These are phyloP conservation scores for Penicillium sclerotiorum DNA, from an alignment of 2,329 filamentous ascomycete genomes.

Conservation along the genomic window DNA sequence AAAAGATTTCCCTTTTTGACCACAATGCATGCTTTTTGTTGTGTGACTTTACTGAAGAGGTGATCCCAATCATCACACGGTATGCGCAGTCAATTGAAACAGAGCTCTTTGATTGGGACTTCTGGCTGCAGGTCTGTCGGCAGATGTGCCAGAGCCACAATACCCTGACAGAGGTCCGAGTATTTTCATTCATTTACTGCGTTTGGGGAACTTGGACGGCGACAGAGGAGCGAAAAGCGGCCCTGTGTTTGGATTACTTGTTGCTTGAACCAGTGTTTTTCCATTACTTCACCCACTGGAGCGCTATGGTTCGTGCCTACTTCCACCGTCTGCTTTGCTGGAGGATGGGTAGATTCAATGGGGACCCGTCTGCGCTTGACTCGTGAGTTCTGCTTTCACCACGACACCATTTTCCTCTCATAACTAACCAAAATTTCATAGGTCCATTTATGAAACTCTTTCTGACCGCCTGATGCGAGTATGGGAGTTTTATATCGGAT, in stretches of 20 bases:
- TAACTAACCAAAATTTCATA: too few species aligned
- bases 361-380: slow-evolving; percentile 66
- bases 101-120: slow-evolving; percentile 62
- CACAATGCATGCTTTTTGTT: slow-evolving; percentile 83
- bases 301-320: slow-evolving; percentile 90
- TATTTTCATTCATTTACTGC: slow-evolving; percentile 78
- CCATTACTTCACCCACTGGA: slow-evolving; percentile 89
- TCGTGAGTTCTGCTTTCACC: slow-evolving; percentile 64
- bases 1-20: slow-evolving; percentile 77
- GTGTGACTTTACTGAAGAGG: slow-evolving; percentile 89
- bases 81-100: slow-evolving; percentile 56
- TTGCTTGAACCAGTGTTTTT: slow-evolving; percentile 75
- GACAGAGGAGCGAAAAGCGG: slow-evolving; percentile 67
- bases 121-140: slow-evolving; percentile 81
- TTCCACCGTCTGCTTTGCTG: slow-evolving; percentile 90
- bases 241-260: slow-evolving; percentile 74
- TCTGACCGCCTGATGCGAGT: slow-evolving; percentile 68
- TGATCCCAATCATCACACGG: slow-evolving; percentile 67
- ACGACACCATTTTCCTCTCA: too few species aligned
- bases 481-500: slow-evolving; percentile 79
- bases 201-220: slow-evolving; percentile 74
- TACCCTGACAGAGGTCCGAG: slow-evolving; percentile 83
- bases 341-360: slow-evolving; percentile 78
- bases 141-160: slow-evolving; percentile 82
- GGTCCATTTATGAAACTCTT: slow-evolving; percentile 69